Conservation (phyloP, 2,329 filamentous ascomycete genomes). For the Metarhizium anisopliae region DNA sequence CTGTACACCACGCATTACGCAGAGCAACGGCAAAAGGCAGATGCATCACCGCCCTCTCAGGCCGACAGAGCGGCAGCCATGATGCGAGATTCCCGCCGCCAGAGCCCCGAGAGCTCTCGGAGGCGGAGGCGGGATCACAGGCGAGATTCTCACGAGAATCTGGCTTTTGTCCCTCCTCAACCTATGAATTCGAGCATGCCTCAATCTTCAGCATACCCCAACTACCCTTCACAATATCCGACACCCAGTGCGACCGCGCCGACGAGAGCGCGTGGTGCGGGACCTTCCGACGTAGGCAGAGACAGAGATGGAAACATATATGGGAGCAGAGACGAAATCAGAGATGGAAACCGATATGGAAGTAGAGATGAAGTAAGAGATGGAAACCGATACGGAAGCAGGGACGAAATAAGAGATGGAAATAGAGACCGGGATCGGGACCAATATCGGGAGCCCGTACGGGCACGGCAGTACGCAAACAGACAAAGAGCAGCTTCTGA, state of each 20-base stretch:
- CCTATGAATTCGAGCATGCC: conserved; percentile 7
- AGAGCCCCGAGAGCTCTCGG: conserved; percentile 46
- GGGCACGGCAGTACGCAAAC: conserved; percentile 6
- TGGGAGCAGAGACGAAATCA: not conserved
- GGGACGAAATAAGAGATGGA: not conserved
- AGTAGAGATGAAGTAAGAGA: not conserved
- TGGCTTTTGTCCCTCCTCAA: conserved; percentile 12
- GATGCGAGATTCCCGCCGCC: conserved; percentile 46
- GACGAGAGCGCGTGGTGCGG: not conserved
- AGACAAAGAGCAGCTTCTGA: conserved; percentile 17
- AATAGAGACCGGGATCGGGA: not conserved
- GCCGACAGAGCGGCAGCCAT: conserved; percentile 27
- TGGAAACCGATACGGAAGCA: not conserved
- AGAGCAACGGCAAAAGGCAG: conserved; percentile 5
- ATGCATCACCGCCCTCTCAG: conserved; percentile 5
- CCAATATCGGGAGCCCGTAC: conserved; percentile 7
- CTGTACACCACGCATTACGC: not conserved
- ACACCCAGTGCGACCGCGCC: conserved; percentile 7
- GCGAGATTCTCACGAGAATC: conserved; percentile 22
- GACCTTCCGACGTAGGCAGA: not conserved
- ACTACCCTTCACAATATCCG: conserved; percentile 6
- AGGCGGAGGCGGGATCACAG: conserved; percentile 32
- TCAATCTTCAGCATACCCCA: conserved; percentile 1
- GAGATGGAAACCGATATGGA: not conserved
- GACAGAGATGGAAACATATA: not conserved